Base-by-base conservation (phyloP, 192 early-diverging fungal species). In the Funneliformis geosporum region DNA sequence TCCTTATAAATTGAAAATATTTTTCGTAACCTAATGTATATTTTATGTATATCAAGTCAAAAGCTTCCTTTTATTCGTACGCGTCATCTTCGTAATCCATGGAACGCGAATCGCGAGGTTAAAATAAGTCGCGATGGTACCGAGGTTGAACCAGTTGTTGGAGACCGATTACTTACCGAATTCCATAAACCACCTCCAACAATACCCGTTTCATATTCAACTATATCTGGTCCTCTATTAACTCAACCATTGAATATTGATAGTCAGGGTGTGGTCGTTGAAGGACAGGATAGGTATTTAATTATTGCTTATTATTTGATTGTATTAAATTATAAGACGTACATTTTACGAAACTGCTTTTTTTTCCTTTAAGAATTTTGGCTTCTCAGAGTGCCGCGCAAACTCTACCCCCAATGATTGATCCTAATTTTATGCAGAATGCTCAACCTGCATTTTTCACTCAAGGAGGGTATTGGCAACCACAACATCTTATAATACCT, bases 71-170 rank as follows among this genome's bases (percentile, higher is more conserved):
- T 87, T 55, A 72, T 76, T 23, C 80, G 74, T 40, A 87, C 86
- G 11, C 72, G 85, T 11, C 86, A 86, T 38, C 75, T 87, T 60
- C 73, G 84, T 43, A 87, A 87, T 44, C 82, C 85, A 5, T 82
- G 83, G 42, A 86, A 87, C 69, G 84, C 85, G 11, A 84, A 87
- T 69, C 73, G 86, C 44, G 86, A 87, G 60, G 80, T 87, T 60
- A 87, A 87, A 71, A 83, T 86, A 5, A 86, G 85, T 38, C 82
- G 85, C 50, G 86, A 87, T 68, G 86, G 86, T 60, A 87, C 86
- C 1, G 86, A 87, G 44, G 79, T 87, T 0, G 86, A 85, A 12
- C 76, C 84, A 9, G 21, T 75, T 5, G 83, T 87, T 27, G 86
- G 86, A 0, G 85, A 85, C 73, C 73, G 80, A 39, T 70, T 87